These are phyloP conservation scores for Rubia yunnanensis DNA, from an alignment of 257 asterid genomes.

Conservation along the genomic window DNA sequence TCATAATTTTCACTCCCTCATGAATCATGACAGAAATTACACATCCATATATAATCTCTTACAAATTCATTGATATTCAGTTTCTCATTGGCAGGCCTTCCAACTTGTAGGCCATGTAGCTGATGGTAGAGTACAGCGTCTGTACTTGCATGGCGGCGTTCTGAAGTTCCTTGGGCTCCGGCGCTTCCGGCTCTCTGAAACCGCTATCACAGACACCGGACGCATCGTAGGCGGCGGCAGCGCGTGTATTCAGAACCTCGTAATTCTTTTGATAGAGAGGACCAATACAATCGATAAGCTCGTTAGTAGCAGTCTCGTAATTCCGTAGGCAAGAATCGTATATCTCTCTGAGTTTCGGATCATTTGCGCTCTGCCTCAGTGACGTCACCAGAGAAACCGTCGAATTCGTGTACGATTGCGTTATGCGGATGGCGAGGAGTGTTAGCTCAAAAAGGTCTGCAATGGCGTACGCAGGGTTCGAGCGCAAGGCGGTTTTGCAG, in stretches of 20 bases:
- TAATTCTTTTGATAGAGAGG: no score
- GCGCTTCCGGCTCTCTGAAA: neutral
- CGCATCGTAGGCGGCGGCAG: neutral
- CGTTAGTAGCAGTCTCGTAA: slow-evolving; percentile 5
- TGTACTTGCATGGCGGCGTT: neutral
- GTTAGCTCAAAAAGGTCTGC: slow-evolving; percentile 15
- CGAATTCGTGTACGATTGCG: slow-evolving; percentile 2
- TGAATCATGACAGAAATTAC: no score
- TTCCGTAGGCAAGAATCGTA: slow-evolving; percentile 21
- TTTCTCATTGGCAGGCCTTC: no score
- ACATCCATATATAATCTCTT: no score
- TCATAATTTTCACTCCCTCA: no score
- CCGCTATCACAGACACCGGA: neutral
- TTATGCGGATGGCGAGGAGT: neutral
- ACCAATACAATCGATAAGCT: neutral
- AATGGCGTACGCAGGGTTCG: slow-evolving; percentile 16
- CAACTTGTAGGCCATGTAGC: neutral
- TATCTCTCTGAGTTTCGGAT: neutral
- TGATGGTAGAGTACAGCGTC: neutral
- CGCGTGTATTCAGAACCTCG: neutral
- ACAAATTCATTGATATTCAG: no score
- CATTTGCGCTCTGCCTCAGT: neutral
- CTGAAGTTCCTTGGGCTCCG: neutral
- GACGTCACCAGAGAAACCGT: neutral
- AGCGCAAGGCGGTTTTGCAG: slow-evolving; percentile 12